A percentile compares a stretch with the other conserved stretches of the same genome.
These are phyloP conservation scores for Fonsecaea pedrosoi DNA, from an alignment of 2,329 filamentous ascomycete genomes.

Conservation along the genomic window DNA sequence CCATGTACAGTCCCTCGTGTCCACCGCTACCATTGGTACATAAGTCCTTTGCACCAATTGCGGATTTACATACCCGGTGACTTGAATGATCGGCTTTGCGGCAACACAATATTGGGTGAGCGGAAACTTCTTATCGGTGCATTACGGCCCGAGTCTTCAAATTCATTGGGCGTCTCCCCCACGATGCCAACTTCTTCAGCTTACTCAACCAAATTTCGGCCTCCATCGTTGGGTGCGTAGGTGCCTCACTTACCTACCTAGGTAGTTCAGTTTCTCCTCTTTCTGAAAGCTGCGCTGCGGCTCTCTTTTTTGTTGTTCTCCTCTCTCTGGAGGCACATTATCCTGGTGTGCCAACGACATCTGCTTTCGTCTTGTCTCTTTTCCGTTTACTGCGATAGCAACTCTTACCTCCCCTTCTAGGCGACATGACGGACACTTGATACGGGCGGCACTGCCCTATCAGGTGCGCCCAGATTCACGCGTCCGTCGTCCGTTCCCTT, in stretches of 20 bases:
- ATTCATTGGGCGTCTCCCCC: slow-evolving; percentile 12
- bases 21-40: background rate
- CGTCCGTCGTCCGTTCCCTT: slow-evolving; percentile 3
- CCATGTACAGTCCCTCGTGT: background rate
- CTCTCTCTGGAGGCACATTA: background rate
- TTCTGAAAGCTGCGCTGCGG: background rate
- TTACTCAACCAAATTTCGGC: slow-evolving; percentile 12
- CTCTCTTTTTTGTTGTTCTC: background rate
- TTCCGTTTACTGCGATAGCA: background rate
- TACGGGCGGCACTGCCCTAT: slow-evolving; percentile 7
- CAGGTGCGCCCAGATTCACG: slow-evolving; percentile 1
- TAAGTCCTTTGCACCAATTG: background rate
- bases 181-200: slow-evolving; percentile 9
- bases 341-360: background rate
- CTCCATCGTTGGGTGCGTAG: background rate
- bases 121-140: slow-evolving; percentile 12
- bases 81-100: background rate
- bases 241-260: slow-evolving; percentile 7
- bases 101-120: background rate
- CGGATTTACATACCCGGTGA: background rate
- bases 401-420: background rate
- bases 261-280: slow-evolving; percentile 6
- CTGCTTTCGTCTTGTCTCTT: background rate
- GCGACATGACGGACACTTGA: slow-evolving; percentile 27
- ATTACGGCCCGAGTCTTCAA: slow-evolving; percentile 1